Conservation (phyloP, 176 grass and related monocot species). For the Miscanthus lutarioriparius region DNA sequence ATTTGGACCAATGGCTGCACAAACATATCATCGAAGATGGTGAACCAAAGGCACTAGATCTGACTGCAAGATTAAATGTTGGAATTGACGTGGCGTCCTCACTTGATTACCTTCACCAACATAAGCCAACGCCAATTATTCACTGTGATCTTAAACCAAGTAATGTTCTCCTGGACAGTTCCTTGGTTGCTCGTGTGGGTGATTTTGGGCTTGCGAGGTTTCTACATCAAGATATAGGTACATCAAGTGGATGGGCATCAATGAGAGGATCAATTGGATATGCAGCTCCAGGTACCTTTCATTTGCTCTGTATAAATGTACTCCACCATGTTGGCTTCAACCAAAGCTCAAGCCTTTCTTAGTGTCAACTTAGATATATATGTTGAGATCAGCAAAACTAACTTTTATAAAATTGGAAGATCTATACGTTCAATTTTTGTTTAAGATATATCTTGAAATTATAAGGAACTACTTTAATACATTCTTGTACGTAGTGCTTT, state of each 20-base stretch:
- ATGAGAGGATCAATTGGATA: conserved; percentile 36
- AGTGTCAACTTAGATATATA: too few relatives aligned
- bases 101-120: conserved; percentile 27
- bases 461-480: background rate
- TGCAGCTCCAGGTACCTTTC: conserved; percentile 18
- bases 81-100: conserved; percentile 7
- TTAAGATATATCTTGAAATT: too few relatives aligned
- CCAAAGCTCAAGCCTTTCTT: too few relatives aligned
- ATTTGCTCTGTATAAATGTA: background rate
- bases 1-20: conserved; percentile 9
- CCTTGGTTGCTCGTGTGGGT: conserved; percentile 31
- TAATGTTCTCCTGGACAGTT: conserved; percentile 1
- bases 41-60: background rate
- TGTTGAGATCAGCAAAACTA: too few relatives aligned
- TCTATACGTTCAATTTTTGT: too few relatives aligned
- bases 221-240: background rate
- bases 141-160: conserved; percentile 34
- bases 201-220: conserved; percentile 31
- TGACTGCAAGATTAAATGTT: background rate
- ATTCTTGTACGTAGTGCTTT: background rate
- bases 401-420: too few relatives aligned
- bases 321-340: background rate
- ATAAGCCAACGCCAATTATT: background rate
- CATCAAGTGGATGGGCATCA: conserved; percentile 21
- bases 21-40: background rate